Conservation (phyloP, 129 eudicot genomes). For the Logfia minima region DNA sequence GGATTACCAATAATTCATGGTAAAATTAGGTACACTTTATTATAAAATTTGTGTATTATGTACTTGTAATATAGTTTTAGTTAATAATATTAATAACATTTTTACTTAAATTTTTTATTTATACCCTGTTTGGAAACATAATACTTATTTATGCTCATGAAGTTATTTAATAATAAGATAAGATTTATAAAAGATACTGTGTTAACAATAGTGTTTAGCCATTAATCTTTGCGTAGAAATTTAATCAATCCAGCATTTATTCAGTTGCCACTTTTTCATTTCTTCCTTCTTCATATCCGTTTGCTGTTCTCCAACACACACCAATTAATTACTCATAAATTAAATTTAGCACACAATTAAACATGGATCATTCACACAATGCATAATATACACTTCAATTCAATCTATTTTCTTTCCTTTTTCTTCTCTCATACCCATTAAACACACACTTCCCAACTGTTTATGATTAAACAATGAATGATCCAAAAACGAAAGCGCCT, state of each 20-base stretch:
- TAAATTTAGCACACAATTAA: not conserved
- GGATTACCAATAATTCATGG: no score
- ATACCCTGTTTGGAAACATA: not conserved
- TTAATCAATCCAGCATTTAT: slow-evolving; percentile 22
- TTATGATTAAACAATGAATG: slow-evolving; percentile 1
- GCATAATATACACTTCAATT: not conserved
- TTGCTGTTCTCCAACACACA: slow-evolving; percentile 9
- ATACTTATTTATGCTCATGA: no score
- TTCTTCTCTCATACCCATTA: not conserved
- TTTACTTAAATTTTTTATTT: no score
- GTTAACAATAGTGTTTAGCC: not conserved
- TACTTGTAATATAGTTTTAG: no score
- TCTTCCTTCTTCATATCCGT: not conserved
- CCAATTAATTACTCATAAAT: not conserved
- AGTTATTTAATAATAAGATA: no score
- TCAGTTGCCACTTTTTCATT: slow-evolving; percentile 13
- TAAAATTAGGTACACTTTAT: no score
- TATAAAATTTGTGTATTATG: no score
- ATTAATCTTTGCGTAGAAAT: slow-evolving; percentile 4
- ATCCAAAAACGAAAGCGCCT: not conserved
- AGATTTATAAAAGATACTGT: no score
- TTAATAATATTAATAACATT: no score
- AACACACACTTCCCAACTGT: not conserved
- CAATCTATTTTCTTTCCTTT: not conserved
- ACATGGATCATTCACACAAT: slow-evolving; percentile 10